These are phyloP conservation scores for Beauveria sp. DNA, from an alignment of 2,329 filamentous ascomycete species.

Conservation along the genomic window DNA sequence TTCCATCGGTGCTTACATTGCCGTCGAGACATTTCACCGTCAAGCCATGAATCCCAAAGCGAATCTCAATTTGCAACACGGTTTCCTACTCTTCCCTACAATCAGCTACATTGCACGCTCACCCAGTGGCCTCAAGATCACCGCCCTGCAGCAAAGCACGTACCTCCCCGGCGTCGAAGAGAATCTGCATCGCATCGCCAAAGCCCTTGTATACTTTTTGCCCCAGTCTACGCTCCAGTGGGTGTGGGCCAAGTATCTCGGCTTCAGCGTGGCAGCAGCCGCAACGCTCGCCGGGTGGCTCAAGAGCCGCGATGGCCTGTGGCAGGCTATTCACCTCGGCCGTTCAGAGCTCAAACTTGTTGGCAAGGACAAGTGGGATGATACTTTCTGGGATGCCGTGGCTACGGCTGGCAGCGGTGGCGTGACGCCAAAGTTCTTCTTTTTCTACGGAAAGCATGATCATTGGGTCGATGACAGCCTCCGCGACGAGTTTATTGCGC, in stretches of 20 bases:
- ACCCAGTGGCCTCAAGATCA: conserved; percentile 44
- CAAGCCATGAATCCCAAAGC: conserved; percentile 36
- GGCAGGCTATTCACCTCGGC: conserved; percentile 52
- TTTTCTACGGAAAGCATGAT: conserved; percentile 53
- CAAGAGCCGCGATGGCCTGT: conserved; percentile 48
- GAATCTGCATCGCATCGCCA: conserved; percentile 34
- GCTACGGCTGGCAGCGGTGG: conserved; percentile 4
- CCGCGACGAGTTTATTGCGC: conserved; percentile 48
- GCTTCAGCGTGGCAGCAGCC: conserved; percentile 42
- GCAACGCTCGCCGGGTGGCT: conserved; percentile 46
- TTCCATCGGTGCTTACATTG: conserved; percentile 66
- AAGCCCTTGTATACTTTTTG: conserved; percentile 32
- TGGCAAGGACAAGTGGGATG: conserved; percentile 50
- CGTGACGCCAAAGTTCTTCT: conserved; percentile 43
- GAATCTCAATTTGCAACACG: conserved; percentile 39
- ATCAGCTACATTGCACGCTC: conserved; percentile 63
- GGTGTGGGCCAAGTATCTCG: conserved; percentile 35
- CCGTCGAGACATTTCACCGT: conserved; percentile 58
- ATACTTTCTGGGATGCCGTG: conserved; percentile 47
- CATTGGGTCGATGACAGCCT: conserved; percentile 54
- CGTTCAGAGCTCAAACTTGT: conserved; percentile 54
- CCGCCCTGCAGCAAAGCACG: conserved; percentile 22
- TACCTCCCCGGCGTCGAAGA: conserved; percentile 33
- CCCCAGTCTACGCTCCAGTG: conserved; percentile 33
- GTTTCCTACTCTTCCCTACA: conserved; percentile 65